These are phyloP conservation scores for Jacaranda mimosifolia DNA, from an alignment of 257 asterid species.

Conservation along the genomic window DNA sequence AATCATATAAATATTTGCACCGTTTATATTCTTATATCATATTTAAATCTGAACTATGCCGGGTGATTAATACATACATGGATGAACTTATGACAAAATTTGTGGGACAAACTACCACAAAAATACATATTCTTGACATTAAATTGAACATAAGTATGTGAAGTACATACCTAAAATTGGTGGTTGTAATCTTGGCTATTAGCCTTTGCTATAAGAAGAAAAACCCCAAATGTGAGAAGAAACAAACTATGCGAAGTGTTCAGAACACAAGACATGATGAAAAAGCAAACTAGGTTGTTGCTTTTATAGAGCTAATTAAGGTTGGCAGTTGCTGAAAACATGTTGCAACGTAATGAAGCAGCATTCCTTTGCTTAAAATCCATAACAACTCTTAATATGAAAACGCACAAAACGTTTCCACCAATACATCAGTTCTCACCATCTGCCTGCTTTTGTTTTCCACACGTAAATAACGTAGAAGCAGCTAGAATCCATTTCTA, in stretches of 20 bases:
- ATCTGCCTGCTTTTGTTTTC: not conserved
- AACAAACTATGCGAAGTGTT: not conserved
- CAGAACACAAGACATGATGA: not conserved
- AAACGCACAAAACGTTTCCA: not conserved
- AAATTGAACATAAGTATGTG: not conserved
- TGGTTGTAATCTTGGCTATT: not conserved
- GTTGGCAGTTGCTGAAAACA: conserved; percentile 4
- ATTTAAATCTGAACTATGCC: no score
- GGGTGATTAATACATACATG: no score
- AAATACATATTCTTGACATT: no score
- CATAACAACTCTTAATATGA: not conserved
- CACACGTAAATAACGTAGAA: not conserved
- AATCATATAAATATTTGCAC: no score
- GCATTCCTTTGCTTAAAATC: conserved; percentile 41
- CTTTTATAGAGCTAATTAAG: conserved; percentile 20
- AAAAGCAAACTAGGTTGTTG: not conserved
- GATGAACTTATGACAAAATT: no score
- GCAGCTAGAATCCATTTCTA: not conserved
- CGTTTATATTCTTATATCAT: no score
- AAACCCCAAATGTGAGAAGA: not conserved
- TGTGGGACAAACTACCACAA: no score
- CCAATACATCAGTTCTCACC: not conserved
- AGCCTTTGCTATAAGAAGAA: not conserved
- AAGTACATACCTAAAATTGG: conserved; percentile 19
- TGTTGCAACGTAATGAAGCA: not conserved